Conservation (phyloP, 2,329 filamentous ascomycete species). For the Colletotrichum caudatum region DNA sequence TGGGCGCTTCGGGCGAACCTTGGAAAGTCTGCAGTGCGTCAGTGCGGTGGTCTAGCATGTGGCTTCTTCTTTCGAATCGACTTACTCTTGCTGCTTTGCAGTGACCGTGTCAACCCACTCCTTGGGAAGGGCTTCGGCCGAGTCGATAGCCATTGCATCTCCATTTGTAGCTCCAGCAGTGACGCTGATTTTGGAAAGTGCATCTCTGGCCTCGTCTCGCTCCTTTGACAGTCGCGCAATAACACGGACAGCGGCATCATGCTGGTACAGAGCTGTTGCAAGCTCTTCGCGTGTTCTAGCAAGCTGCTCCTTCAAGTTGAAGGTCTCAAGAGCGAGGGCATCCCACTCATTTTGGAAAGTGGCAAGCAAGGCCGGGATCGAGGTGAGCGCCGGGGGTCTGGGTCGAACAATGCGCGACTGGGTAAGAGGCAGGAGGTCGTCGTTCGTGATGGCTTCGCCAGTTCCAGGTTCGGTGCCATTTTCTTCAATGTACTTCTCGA, state of each 20-base stretch:
- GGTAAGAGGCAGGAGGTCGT: constrained; percentile 91
- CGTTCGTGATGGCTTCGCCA: constrained; percentile 82
- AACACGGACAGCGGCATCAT: constrained; percentile 95
- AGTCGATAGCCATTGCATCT: constrained; percentile 94
- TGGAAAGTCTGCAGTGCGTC: constrained; percentile 74
- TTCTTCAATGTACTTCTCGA: constrained; percentile 94
- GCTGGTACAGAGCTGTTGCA: constrained; percentile 92
- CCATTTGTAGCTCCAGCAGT: constrained; percentile 68
- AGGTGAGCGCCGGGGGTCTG: constrained; percentile 92
- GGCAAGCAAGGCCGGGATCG: constrained; percentile 92
- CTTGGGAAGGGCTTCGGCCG: constrained; percentile 77
- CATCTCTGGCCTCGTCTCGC: constrained; percentile 90
- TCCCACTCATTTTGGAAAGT: constrained; percentile 99
- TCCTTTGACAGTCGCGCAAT: constrained; percentile 93
- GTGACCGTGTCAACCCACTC: constrained; percentile 80
- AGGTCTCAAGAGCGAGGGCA: constrained; percentile 89
- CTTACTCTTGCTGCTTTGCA: constrained; percentile 82
- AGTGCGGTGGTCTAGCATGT: constrained; percentile 28
- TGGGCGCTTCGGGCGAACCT: constrained; percentile 89
- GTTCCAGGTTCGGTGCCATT: constrained; percentile 93
- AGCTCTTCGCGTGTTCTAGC: constrained; percentile 93
- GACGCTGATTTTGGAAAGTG: constrained; percentile 86
- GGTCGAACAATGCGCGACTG: constrained; percentile 86
- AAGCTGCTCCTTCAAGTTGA: constrained; percentile 89
- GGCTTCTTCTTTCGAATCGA: constrained; percentile 43